Evolutionary conservation across 257 asterid species (phyloP), one percentile per base, ranked within the genome.

Genomic region (Ajuga chamaepitys): DNA sequence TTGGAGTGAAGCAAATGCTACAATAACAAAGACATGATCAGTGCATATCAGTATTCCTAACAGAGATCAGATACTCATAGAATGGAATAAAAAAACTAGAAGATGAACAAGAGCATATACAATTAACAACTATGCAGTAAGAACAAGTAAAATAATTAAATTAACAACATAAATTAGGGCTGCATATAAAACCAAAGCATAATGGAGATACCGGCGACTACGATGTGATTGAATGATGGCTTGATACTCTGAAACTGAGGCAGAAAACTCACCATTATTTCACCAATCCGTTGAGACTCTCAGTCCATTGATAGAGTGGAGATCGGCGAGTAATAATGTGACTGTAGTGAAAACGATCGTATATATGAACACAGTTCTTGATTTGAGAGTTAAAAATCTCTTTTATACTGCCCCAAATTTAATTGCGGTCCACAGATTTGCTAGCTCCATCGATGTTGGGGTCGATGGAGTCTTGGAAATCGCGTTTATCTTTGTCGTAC

Each of bases 181-280:
- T 45, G 25, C 21, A 16, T 10, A 47, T 35, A 42, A 3, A 57
- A 38, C 18, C 7, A 38, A 50, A 55, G 17, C 8, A 5, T 6
- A 45, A 64, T 6, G 64, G 58, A 54, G 42, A 62, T 79, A 94
- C 99, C 97, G 25, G 97, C 94, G 70, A 94, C 77, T 58, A 90
- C 89, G 80, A 91, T 50, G 78, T 73, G 97, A 85, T 88, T 82
- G 83, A 77, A 85, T 32, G 95, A 71, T 47, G 81, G 70, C 80
- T 94, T 94, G 73, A 94, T 94, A 54, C 89, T 88, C 76, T 90
- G 99, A 68, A 86, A 86, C 84, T 94, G 99, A 80, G 99, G 95
- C 77, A 94, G 78, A 70, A 94, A 88, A 78, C 68, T 91, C 75
- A 97, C 95, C 99, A 93, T 93, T 67, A 14, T 8, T 41, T 65